Evolutionary conservation across 805 yeast species (phyloP), one percentile per base, ranked within the genome.

Genomic region (Yarrowia yakushimensis): DNA sequence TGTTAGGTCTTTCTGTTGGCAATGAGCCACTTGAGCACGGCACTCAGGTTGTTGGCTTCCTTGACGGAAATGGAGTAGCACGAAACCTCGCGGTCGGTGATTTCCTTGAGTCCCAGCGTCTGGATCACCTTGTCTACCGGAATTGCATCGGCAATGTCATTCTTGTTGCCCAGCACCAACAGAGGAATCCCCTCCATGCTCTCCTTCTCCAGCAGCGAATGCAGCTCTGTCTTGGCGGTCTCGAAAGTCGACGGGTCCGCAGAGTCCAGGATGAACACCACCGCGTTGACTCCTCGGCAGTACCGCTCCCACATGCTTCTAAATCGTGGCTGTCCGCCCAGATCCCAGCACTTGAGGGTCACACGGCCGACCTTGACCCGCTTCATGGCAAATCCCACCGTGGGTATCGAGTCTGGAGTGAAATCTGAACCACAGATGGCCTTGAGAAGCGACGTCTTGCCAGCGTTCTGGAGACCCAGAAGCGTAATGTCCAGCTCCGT

Each of bases 261-360:
- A 1, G 75, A 64, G 63, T 74, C 77, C 12, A 74, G 72, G 17
- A 74, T 72, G 64, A 74, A 74, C 68, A 73, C 67, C 36, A 74
- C 73, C 13, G 76, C 76, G 57, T 67, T 68, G 55, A 72, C 75
- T 11, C 76, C 76, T 52, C 71, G 67, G 63, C 77, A 74, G 62
- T 74, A 74, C 20, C 77, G 68, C 50, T 74, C 77, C 77, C 77
- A 74, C 77, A 74, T 73, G 28, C 74, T 68, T 54, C 77, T 61
- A 65, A 74, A 74, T 34, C 77, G 66, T 8, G 77, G 76, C 65
- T 74, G 77, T 2, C 77, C 77, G 10, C 77, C 77, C 39, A 74
- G 66, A 70, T 74, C 77, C 77, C 77, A 74, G 67, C 76, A 74
- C 66, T 73, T 73, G n/a, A 73, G 66, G 17, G 73, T 72, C 17